Evolutionary conservation across 2,329 filamentous ascomycete genomes (phyloP), one percentile per base, ranked within the genome.

Genomic region (Colletotrichum spaethianum): DNA sequence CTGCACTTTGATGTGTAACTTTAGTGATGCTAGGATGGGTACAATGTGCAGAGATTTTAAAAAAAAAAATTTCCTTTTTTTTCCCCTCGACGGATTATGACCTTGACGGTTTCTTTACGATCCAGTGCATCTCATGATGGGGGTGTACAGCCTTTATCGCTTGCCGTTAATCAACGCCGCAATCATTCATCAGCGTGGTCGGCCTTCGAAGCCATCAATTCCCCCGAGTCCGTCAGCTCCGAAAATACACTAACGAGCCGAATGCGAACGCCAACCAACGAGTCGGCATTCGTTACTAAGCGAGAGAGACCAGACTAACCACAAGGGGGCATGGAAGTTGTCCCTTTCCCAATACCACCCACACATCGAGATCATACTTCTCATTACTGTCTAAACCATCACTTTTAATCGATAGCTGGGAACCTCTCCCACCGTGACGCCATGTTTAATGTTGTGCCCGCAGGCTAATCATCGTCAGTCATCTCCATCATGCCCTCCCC

Each of bases 401-500:
- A 26, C 8, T 57, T 40, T 63, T 50, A 52, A 52, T 31, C 36
- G 36, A 36, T 67, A 66, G 23, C 46, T 56, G 42, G 60, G 2
- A 40, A n/a, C 52, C 46, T 28, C 56, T 60, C 59, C 52, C 57
- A 23, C 31, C 38, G n/a, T 59, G 53, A 70, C 40, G 68, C 63
- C 46, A 14, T 56, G 26, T 56, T 28, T 55, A 55, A 65, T 12
- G 61, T 52, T 53, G 52, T 59, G 33, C 44, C 56, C 23, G 42
- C 9, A 46, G 55, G 46, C 70, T 77, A 81, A 65, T 89, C 87
- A 65, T 88, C 87, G 76, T 90, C 89, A 70, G 86, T 88, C 83
- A 89, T 83, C 53, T 89, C 88, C 82, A 91, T 86, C 80, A 88
- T 85, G 74, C 84, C 86, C 69, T 86, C 85, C 8, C 80, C 84